phyloP scores from a whole-genome alignment of 257 asterid species.

The Rubia yunnanensis region DNA sequence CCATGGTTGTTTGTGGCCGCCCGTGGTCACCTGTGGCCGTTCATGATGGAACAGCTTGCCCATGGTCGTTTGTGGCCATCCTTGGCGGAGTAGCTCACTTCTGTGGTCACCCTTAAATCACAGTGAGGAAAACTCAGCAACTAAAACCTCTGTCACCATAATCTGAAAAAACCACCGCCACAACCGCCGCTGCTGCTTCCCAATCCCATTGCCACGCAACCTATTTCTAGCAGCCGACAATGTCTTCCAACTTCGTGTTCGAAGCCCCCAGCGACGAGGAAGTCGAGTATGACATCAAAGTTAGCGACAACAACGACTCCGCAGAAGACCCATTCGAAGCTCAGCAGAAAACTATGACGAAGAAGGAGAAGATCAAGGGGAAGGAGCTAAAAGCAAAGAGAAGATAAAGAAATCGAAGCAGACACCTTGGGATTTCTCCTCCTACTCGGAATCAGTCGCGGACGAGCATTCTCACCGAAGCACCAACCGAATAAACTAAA shows the following conservation, averaged over 20 bases:
- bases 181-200: neutral
- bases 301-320: neutral
- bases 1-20: too few species aligned
- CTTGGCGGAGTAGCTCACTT: too few species aligned
- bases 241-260: conserved; percentile 54
- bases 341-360: conserved; percentile 14
- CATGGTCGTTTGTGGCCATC: too few species aligned
- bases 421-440: conserved; percentile 97
- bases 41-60: too few species aligned
- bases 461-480: too few species aligned
- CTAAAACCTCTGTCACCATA: neutral
- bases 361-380: conserved; percentile 24
- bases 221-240: conserved; percentile 10
- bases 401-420: conserved; percentile 47
- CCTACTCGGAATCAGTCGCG: too few species aligned
- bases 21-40: too few species aligned
- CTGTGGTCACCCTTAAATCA: too few species aligned
- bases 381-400: conserved; percentile 15
- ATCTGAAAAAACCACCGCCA: neutral
- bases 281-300: conserved; percentile 20
- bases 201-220: neutral
- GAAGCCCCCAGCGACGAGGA: conserved; percentile 97
- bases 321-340: conserved; percentile 19
- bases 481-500: too few species aligned
- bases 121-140: too few species aligned